Conservation (phyloP, 108 stramenopile species). For the Seminavis robusta region DNA sequence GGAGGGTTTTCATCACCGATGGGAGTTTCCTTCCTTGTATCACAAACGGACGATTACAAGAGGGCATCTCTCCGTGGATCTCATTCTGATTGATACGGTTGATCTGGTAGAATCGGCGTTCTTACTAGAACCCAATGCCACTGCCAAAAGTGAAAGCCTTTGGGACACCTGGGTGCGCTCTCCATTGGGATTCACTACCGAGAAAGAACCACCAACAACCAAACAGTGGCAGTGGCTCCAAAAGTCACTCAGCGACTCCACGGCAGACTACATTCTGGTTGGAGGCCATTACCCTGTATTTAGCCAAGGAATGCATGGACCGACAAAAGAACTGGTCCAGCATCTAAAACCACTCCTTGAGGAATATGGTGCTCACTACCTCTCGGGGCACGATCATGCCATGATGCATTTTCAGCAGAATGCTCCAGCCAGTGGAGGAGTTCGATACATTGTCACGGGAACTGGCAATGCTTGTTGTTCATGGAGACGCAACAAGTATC, state of each 20-base stretch:
- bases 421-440: too few species aligned
- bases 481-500: slow-evolving; percentile 17
- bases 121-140: too few species aligned
- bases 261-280: slow-evolving; percentile 47
- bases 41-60: slow-evolving; percentile 10
- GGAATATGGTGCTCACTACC: slow-evolving; percentile 43
- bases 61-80: slow-evolving; percentile 11
- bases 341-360: slow-evolving; percentile 39
- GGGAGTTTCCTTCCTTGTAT: slow-evolving; percentile 37
- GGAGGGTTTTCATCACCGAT: too few species aligned
- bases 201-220: too few species aligned
- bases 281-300: slow-evolving; percentile 55
- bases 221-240: slow-evolving; percentile 30
- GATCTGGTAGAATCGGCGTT: slow-evolving; percentile 35
- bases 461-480: slow-evolving; percentile 44
- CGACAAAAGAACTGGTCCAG: slow-evolving; percentile 23
- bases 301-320: slow-evolving; percentile 40
- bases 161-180: too few species aligned
- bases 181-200: too few species aligned
- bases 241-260: slow-evolving; percentile 16
- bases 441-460: slow-evolving; percentile 42
- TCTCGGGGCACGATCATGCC: slow-evolving; percentile 56
- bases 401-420: slow-evolving; percentile 32
- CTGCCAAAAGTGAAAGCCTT: too few species aligned
- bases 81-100: slow-evolving; percentile 49